These are phyloP conservation scores for Pseudogymnoascus sp. DNA, from an alignment of 2,329 filamentous ascomycete genomes.

Conservation along the genomic window DNA sequence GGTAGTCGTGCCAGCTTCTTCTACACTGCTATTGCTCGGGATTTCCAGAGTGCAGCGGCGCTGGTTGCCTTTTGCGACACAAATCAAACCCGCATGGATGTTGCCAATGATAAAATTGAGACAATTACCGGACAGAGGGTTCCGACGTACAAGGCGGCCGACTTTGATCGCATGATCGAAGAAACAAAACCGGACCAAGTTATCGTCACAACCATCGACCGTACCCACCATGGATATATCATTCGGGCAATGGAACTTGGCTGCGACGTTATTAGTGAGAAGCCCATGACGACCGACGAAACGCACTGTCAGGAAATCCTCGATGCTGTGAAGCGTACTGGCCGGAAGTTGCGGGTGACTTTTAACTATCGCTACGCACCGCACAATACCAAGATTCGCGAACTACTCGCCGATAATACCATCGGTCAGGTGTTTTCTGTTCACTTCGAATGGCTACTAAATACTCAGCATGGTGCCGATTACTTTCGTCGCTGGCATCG, in stretches of 20 bases:
- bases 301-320: constrained; percentile 48
- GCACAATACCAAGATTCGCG: constrained; percentile 55
- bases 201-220: constrained; percentile 57
- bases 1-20: constrained; percentile 55
- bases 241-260: constrained; percentile 51
- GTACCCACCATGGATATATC: constrained; percentile 55
- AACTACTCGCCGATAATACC: constrained; percentile 45
- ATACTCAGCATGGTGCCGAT: constrained; percentile 54
- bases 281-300: constrained; percentile 58
- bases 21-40: constrained; percentile 49
- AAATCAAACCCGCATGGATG: constrained; percentile 52
- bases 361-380: constrained; percentile 61
- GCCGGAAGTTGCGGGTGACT: constrained; percentile 45
- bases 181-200: constrained; percentile 53
- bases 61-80: constrained; percentile 54
- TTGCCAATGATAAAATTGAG: constrained; percentile 44
- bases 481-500: constrained; percentile 59
- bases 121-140: constrained; percentile 40
- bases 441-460: constrained; percentile 58
- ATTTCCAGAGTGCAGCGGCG: constrained; percentile 43
- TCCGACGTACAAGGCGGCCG: constrained; percentile 45
- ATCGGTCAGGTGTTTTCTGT: constrained; percentile 51
- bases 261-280: constrained; percentile 55
- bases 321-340: constrained; percentile 44
- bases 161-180: constrained; percentile 52